Evolutionary conservation across 2,329 filamentous ascomycete species (phyloP).

Genomic region (Akanthomyces dipterigenus): DNA sequence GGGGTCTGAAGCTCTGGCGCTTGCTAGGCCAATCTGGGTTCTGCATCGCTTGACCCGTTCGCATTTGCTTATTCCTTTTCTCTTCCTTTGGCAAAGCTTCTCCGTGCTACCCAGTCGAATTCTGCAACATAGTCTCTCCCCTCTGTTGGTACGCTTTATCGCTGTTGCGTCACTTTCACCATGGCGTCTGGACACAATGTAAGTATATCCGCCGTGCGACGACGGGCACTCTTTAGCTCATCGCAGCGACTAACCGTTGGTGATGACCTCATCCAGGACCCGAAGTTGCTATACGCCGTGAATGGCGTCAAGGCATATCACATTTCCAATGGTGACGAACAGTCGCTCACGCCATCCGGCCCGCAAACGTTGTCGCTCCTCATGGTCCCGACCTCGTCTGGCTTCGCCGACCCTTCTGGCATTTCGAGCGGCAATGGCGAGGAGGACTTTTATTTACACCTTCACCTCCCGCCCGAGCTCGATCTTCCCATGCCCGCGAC

Average conservation of each 20-base stretch:
- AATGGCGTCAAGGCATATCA: conserved; percentile 88
- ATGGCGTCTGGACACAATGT: conserved; percentile 43
- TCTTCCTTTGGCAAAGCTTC: neutral
- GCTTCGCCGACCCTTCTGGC: conserved; percentile 51
- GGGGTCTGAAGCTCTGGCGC: neutral
- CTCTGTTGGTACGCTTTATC: neutral
- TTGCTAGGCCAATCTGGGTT: conserved; percentile 1
- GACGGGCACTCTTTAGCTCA: neutral
- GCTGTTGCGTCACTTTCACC: neutral
- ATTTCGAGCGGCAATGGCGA: conserved; percentile 49
- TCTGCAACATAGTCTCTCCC: neutral
- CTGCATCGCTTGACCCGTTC: neutral
- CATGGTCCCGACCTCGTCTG: conserved; percentile 88
- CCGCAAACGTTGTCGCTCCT: conserved; percentile 87
- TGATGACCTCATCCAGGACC: conserved; percentile 37
- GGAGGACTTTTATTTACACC: conserved; percentile 94
- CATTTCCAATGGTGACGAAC: conserved; percentile 79
- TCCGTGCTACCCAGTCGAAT: neutral
- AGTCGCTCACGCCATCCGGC: conserved; percentile 73
- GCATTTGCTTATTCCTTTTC: neutral
- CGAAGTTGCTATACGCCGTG: conserved; percentile 63
- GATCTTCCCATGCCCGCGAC: conserved; percentile 90
- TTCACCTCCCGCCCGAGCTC: conserved; percentile 89
- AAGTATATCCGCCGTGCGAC: conserved; percentile 13
- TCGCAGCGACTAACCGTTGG: neutral